Percentiles rank a stretch among this genome's conserved stretches.
These are phyloP conservation scores for Pseudocercospora crystallina DNA, from an alignment of 2,329 filamentous ascomycete genomes.

Conservation along the genomic window DNA sequence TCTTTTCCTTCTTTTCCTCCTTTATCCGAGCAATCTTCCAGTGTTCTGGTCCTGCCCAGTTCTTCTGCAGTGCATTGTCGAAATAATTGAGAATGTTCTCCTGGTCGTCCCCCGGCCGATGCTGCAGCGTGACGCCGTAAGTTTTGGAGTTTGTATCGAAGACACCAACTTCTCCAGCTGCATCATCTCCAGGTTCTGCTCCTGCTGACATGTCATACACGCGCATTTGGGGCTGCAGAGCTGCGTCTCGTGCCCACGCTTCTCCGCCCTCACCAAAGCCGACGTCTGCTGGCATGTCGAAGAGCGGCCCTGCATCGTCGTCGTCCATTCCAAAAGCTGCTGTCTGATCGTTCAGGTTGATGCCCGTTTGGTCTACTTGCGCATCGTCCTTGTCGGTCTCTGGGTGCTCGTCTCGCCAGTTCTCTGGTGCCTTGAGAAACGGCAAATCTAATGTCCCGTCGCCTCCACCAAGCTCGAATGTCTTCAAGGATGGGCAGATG, in stretches of 20 bases:
- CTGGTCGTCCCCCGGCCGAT: conserved; percentile 64
- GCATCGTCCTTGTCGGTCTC: conserved; percentile 60
- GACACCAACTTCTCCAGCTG: conserved; percentile 47
- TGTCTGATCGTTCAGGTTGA: conserved; percentile 45
- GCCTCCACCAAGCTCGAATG: conserved; percentile 84
- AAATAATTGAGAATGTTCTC: conserved; percentile 98
- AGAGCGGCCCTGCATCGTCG: conserved; percentile 66
- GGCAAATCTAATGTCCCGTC: conserved; percentile 85
- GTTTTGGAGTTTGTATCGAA: conserved; percentile 64
- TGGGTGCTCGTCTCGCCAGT: conserved; percentile 67
- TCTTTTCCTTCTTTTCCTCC: conserved; percentile 57
- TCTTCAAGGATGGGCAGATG: conserved; percentile 91
- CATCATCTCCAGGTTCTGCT: conserved; percentile 54
- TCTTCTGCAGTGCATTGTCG: conserved; percentile 92
- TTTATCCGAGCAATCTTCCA: conserved; percentile 97
- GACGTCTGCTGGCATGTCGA: conserved; percentile 62
- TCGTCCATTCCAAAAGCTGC: conserved; percentile 62
- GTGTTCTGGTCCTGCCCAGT: conserved; percentile 97
- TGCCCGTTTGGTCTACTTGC: conserved; percentile 49
- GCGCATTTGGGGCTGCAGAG: conserved; percentile 80
- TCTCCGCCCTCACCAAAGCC: conserved; percentile 96
- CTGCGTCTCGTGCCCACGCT: conserved; percentile 89
- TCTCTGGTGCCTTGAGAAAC: conserved; percentile 80
- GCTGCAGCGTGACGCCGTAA: conserved; percentile 77
- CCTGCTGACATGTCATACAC: conserved; percentile 64